Percentiles rank a stretch among this genome's conserved stretches.
These are phyloP conservation scores for Pyrenophora graminea DNA, from an alignment of 2,329 filamentous ascomycete genomes.

Conservation along the genomic window DNA sequence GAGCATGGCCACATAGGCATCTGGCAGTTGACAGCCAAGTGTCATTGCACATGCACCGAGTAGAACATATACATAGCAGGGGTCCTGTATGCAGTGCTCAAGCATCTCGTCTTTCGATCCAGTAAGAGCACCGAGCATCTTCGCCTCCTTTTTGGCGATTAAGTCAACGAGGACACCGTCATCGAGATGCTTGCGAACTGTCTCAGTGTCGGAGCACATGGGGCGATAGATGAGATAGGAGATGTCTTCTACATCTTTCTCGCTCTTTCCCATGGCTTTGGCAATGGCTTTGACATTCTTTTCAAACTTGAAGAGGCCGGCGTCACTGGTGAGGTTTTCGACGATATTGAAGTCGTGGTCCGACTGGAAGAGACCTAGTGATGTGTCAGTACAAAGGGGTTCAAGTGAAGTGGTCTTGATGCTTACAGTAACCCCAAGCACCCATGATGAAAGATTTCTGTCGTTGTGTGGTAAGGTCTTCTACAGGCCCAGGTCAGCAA, in stretches of 20 bases:
- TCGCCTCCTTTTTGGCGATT: conserved; percentile 17
- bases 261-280: conserved; percentile 15
- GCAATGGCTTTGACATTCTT: conserved; percentile 13
- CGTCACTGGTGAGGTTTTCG: conserved; percentile 14
- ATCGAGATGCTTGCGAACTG: conserved; percentile 26
- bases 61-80: conserved; percentile 24
- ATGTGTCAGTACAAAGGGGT: not conserved
- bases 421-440: conserved; percentile 22
- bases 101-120: conserved; percentile 4
- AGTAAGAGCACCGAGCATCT: conserved; percentile 13
- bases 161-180: conserved; percentile 16
- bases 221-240: conserved; percentile 14
- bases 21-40: conserved; percentile 20
- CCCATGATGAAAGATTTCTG: conserved; percentile 14
- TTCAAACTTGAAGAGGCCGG: conserved; percentile 19
- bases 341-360: conserved; percentile 27
- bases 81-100: conserved; percentile 10
- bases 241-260: conserved; percentile 9
- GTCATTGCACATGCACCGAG: conserved; percentile 28
- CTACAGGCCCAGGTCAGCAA: not conserved
- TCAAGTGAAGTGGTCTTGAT: not conserved
- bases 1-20: conserved; percentile 17
- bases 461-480: not conserved
- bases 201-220: conserved; percentile 15
- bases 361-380: conserved; percentile 26